Evolutionary conservation across 108 stramenopile species (phyloP).

Genomic region (Epithemia pelagica): DNA sequence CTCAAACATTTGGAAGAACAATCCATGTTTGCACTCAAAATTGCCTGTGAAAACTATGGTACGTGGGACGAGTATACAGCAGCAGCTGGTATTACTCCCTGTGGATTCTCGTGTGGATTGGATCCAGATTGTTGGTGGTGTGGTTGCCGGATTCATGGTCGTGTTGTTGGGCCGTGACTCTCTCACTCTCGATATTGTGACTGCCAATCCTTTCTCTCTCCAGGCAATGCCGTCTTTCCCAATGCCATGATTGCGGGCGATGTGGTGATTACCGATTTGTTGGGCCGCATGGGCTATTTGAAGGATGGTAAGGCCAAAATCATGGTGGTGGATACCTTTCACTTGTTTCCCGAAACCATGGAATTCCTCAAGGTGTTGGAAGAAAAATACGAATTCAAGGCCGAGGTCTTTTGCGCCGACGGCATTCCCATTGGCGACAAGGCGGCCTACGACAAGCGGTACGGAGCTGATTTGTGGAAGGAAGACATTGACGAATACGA

Average conservation of each 20-base stretch:
- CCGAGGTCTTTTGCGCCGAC: conserved; percentile 88
- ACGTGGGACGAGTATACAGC: too few relatives aligned
- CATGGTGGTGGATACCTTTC: conserved; percentile 95
- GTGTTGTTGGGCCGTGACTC: too few relatives aligned
- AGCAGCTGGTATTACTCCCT: too few relatives aligned
- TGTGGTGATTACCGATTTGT: conserved; percentile 81
- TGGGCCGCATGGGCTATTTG: conserved; percentile 79
- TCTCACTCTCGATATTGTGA: too few relatives aligned
- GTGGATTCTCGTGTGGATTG: not conserved
- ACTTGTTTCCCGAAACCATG: conserved; percentile 94
- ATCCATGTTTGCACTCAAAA: conserved; percentile 86
- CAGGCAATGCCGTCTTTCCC: conserved; percentile 71
- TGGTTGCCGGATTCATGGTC: too few relatives aligned
- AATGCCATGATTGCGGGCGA: conserved; percentile 91
- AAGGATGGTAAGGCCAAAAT: conserved; percentile 68
- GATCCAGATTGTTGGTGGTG: too few relatives aligned
- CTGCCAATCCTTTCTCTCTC: not conserved
- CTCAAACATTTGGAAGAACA: conserved; percentile 86
- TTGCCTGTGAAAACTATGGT: conserved; percentile 82
- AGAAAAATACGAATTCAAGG: conserved; percentile 90
- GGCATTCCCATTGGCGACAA: conserved; percentile 83
- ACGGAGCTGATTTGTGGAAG: conserved; percentile 94
- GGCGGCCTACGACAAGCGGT: conserved; percentile 80
- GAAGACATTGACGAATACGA: conserved; percentile 95
- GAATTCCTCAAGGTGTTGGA: conserved; percentile 81